phyloP scores from a whole-genome alignment of 768 basidiomycete genomes.

The Hortiboletus campestris region DNA sequence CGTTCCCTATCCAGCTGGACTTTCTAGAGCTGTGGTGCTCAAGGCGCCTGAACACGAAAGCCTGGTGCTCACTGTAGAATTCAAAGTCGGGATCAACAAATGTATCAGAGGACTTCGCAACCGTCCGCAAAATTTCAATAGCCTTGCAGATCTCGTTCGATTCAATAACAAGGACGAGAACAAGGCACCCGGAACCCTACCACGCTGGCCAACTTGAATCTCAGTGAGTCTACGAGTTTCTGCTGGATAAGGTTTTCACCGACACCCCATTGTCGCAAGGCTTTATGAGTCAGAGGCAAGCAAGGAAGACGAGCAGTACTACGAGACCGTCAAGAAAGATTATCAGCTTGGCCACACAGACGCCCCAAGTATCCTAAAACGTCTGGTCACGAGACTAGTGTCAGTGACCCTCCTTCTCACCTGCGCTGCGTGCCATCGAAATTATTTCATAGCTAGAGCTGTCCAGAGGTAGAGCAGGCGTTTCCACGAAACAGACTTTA shows the following conservation, averaged over 20 bases:
- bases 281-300: constrained; percentile 23
- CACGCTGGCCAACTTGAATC: constrained; percentile 38
- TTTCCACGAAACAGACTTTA: no score
- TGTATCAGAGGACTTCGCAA: constrained; percentile 47
- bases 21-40: constrained; percentile 53
- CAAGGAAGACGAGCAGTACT: constrained; percentile 35
- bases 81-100: constrained; percentile 57
- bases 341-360: constrained; percentile 47
- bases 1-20: constrained; percentile 52
- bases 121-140: constrained; percentile 56
- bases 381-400: no score
- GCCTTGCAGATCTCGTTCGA: constrained; percentile 53
- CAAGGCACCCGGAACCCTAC: constrained; percentile 43
- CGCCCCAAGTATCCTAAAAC: constrained; percentile 12
- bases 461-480: no score
- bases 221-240: constrained; percentile 22
- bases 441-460: no score
- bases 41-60: constrained; percentile 47
- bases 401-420: no score
- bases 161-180: constrained; percentile 54
- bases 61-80: constrained; percentile 52
- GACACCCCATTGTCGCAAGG: constrained; percentile 5
- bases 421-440: no score
- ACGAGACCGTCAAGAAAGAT: constrained; percentile 43
- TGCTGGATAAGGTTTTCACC: neutral